Conservation (phyloP, 148 eudicot genomes). For the Chenopodium suecicum region DNA sequence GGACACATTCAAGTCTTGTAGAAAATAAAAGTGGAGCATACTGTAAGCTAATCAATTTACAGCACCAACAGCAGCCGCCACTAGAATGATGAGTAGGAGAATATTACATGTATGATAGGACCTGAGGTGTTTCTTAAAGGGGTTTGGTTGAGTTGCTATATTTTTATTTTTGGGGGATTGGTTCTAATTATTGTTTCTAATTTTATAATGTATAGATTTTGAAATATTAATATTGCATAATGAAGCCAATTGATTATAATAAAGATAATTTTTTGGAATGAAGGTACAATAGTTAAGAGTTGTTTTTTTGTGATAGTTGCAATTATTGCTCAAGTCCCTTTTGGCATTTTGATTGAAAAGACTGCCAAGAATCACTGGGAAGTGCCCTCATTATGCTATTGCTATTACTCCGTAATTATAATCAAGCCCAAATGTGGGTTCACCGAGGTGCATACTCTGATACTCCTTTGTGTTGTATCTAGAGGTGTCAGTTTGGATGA, state of each 20-base stretch:
- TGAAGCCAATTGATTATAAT: slow-evolving; percentile 3
- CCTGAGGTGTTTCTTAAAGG: not conserved
- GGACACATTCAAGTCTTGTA: slow-evolving; percentile 66
- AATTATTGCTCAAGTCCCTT: too few species aligned
- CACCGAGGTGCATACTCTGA: too few species aligned
- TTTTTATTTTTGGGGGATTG: too few species aligned
- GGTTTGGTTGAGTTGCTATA: too few species aligned
- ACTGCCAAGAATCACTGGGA: not conserved
- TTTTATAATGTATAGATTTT: slow-evolving; percentile 6
- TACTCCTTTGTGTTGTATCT: too few species aligned
- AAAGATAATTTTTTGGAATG: not conserved
- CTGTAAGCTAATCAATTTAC: slow-evolving; percentile 66
- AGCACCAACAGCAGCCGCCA: slow-evolving; percentile 49
- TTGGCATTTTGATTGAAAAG: not conserved
- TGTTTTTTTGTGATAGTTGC: too few species aligned
- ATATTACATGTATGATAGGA: slow-evolving; percentile 5
- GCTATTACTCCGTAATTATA: too few species aligned
- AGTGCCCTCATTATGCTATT: not conserved
- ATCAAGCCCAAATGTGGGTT: too few species aligned
- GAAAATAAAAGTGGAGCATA: slow-evolving; percentile 65
- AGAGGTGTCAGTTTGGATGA: too few species aligned
- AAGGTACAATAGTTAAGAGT: too few species aligned
- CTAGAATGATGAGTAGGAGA: not conserved
- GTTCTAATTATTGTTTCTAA: too few species aligned
- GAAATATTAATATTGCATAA: not conserved